phyloP scores from a whole-genome alignment of 108 stramenopile genomes.

The Mediolabrus comicus region DNA sequence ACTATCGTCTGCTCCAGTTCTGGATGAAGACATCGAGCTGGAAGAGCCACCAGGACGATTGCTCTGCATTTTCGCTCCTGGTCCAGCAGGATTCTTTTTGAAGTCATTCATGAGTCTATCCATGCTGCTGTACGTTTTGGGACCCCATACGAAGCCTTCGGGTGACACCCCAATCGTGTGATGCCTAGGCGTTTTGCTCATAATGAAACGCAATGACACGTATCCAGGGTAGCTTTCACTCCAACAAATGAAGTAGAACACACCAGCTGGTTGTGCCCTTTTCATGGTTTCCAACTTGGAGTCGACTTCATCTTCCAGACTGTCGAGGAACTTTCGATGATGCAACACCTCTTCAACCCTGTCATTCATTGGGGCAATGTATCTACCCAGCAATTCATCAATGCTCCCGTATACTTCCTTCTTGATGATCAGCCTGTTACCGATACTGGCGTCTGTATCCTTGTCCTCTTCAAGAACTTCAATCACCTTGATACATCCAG shows the following conservation, averaged over 20 bases:
- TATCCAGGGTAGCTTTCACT: constrained; percentile 85
- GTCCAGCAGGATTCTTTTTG: constrained; percentile 81
- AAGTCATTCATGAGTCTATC: constrained; percentile 81
- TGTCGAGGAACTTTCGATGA: constrained; percentile 81
- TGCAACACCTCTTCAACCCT: constrained; percentile 75
- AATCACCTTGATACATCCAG: constrained; percentile 79
- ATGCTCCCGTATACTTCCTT: constrained; percentile 84
- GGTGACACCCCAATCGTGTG: constrained; percentile 82
- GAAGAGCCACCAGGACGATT: constrained; percentile 9
- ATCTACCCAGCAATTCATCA: constrained; percentile 84
- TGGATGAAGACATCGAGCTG: constrained; percentile 10
- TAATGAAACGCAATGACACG: constrained; percentile 70
- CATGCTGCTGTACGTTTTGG: constrained; percentile 55
- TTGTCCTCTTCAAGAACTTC: constrained; percentile 87
- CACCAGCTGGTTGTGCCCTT: constrained; percentile 50
- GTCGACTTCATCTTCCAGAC: constrained; percentile 79
- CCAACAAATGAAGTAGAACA: constrained; percentile 84
- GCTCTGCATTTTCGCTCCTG: constrained; percentile 8
- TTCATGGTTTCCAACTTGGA: constrained; percentile 65
- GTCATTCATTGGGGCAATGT: constrained; percentile 89
- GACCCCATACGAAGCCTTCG: constrained; percentile 76
- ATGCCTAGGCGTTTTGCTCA: constrained; percentile 57
- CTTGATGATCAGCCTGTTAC: constrained; percentile 80
- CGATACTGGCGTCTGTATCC: constrained; percentile 85
- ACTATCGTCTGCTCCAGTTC: constrained; percentile 5